These are phyloP conservation scores for Coleophoma crateriformis DNA, from an alignment of 2,329 filamentous ascomycete genomes.

Conservation along the genomic window DNA sequence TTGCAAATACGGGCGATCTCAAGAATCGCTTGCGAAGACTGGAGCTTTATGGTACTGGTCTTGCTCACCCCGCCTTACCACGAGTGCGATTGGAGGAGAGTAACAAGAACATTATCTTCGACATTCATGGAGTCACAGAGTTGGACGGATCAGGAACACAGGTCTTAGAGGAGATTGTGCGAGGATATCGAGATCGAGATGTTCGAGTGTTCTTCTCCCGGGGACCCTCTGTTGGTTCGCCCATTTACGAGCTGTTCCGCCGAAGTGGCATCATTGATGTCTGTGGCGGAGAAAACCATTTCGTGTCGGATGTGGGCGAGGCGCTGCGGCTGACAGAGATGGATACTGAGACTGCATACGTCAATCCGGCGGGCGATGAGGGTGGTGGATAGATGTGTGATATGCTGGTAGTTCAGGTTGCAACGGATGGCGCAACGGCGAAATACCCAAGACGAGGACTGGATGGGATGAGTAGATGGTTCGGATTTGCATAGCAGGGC, in stretches of 20 bases:
- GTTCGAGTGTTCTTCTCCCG: constrained; percentile 72
- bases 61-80: constrained; percentile 82
- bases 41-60: constrained; percentile 82
- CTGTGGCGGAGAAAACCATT: constrained; percentile 71
- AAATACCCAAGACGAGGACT: not conserved
- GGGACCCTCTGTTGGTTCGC: constrained; percentile 32
- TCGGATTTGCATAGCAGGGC: not conserved
- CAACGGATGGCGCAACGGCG: not conserved
- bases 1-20: constrained; percentile 91
- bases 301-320: constrained; percentile 78
- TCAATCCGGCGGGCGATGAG: constrained; percentile 16
- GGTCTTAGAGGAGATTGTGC: constrained; percentile 85
- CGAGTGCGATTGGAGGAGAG: constrained; percentile 70
- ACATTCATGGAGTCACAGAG: constrained; percentile 94
- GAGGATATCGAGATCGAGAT: constrained; percentile 68
- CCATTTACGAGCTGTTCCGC: constrained; percentile 61
- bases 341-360: constrained; percentile 32
- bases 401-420: not conserved
- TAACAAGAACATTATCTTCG: constrained; percentile 91
- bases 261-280: constrained; percentile 79
- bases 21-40: constrained; percentile 78
- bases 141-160: constrained; percentile 92
- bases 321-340: constrained; percentile 77
- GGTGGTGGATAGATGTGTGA: constrained; percentile 7
- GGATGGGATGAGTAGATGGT: not conserved